Conservation (phyloP, 2,329 filamentous ascomycete species). For the Ascochyta koolunga region DNA sequence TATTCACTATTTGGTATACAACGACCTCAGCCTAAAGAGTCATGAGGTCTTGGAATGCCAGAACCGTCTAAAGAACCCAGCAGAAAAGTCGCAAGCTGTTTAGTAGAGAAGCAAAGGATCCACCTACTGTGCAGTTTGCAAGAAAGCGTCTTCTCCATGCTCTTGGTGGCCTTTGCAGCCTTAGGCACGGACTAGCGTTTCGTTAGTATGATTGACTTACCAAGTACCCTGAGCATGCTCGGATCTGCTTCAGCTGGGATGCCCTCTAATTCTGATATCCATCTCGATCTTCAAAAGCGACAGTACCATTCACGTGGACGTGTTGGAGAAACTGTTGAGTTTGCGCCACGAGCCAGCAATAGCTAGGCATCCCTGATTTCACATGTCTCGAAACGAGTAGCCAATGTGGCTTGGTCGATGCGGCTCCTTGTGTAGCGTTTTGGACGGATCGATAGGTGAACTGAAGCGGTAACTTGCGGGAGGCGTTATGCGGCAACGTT, state of each 20-base stretch:
- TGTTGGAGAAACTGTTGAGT: neutral
- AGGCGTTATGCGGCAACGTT: conserved; percentile 3
- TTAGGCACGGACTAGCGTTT: no score
- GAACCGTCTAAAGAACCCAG: neutral
- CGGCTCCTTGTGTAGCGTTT: neutral
- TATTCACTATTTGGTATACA: no score
- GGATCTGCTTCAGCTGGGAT: no score
- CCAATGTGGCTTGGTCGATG: neutral
- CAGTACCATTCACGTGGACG: neutral
- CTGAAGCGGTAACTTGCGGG: neutral
- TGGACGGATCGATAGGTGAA: neutral
- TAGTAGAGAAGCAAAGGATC: neutral
- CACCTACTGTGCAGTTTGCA: no score
- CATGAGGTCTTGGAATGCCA: no score
- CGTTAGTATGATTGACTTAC: no score
- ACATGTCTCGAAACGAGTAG: neutral
- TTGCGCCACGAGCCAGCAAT: neutral
- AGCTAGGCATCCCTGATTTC: neutral
- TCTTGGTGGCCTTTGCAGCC: no score
- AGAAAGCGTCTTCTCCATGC: no score
- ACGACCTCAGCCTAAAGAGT: no score
- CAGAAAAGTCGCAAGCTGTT: neutral
- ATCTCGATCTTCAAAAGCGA: neutral
- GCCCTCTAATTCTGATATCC: no score
- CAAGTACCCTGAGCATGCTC: no score